Base-by-base conservation (phyloP, 306 rosid species). In the Abrus pulchellus region DNA sequence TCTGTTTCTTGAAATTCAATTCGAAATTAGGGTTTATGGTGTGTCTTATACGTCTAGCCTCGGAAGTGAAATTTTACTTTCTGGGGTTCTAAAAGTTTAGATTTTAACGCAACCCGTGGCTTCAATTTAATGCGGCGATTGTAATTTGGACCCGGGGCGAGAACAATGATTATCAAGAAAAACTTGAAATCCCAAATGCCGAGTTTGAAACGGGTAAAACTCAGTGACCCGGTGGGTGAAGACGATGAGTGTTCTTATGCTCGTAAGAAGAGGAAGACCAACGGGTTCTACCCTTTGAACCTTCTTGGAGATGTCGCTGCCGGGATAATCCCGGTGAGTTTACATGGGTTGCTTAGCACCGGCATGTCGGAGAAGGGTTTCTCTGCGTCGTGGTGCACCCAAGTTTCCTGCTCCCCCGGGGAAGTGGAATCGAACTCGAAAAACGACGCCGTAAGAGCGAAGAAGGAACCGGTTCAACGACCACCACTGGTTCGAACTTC, bases 141-240 rank as follows among this genome's bases (percentile, higher is more conserved):
- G 66, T 74, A 60, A 67, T 67, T 54, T 29, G 41, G 2, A 45
- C 74, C 69, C 32, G 2, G 30, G 3, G 63, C 7, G 14, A 74
- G 33, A 57, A 82, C 9, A 69, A 96, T 96, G 99, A 96, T 96
- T 79, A 93, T 96, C 88, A 96, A 96, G 88, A 89, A 95, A 80
- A 90, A 90, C 82, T 74, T 93, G 85, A 96, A 96, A 92, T 86
- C 97, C 85, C 93, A 90, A 96, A 96, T 96, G 98, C 99, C 98
- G 94, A 87, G 91, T 86, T 80, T 93, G 90, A 96, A 93, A 89
- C 90, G 99, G 82, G 78, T 92, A 84, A 96, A 78, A 85, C 82
- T 82, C 81, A 80, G 83, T 52, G 97, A 88, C 84, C 83, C 92
- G 56, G 87, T 85, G 12, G 97, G 92, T 1, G 97, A 93, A 30